Evolutionary conservation across 306 rosid species (phyloP).

Genomic region (Sesbania bispinosa): DNA sequence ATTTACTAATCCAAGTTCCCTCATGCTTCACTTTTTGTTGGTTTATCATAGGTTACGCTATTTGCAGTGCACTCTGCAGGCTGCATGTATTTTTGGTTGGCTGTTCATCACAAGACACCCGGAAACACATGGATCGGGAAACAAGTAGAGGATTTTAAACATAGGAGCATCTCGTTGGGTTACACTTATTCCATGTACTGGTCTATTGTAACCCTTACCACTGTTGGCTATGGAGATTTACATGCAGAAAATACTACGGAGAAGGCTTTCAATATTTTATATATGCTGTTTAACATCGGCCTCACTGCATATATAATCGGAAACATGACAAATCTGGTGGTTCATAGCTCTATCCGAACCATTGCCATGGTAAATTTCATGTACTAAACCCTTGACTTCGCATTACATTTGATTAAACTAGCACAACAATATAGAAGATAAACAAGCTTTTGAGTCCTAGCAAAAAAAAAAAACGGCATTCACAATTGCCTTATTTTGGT

Average conservation of each 20-base stretch:
- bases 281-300: constrained; percentile 89
- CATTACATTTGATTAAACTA: constrained; percentile 6
- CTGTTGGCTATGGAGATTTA: constrained; percentile 92
- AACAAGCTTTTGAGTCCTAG: too few species aligned
- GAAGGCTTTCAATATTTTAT: constrained; percentile 61
- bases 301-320: constrained; percentile 82
- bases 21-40: constrained; percentile 14
- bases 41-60: constrained; percentile 60
- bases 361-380: constrained; percentile 37
- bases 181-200: constrained; percentile 80
- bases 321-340: constrained; percentile 85
- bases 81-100: constrained; percentile 84
- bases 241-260: constrained; percentile 73
- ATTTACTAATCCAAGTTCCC: neutral
- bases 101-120: constrained; percentile 41
- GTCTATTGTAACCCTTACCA: constrained; percentile 77
- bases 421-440: neutral
- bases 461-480: too few species aligned
- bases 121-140: constrained; percentile 73
- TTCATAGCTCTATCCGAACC: constrained; percentile 67
- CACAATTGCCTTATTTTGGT: too few species aligned
- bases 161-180: constrained; percentile 49
- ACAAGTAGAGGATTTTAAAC: constrained; percentile 41
- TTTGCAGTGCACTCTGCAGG: constrained; percentile 84
- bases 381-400: constrained; percentile 5